Evolutionary conservation across 805 yeast species (phyloP).

Genomic region (Zygosaccharomyces siamensis): DNA sequence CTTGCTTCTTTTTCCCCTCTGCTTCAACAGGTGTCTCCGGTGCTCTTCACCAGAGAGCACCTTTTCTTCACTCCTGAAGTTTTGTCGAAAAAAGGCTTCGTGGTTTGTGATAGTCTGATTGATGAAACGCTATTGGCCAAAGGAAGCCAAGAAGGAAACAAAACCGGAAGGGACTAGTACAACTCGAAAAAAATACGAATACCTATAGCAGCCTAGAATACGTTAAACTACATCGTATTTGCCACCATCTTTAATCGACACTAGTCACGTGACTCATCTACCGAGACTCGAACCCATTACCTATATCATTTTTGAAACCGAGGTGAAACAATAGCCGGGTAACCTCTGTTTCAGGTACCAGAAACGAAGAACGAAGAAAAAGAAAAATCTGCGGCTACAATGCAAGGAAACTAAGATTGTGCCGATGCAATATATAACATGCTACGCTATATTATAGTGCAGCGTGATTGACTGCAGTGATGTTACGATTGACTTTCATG

Average conservation of each 20-base stretch:
- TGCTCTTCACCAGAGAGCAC: not conserved
- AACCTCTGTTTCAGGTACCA: too few relatives aligned
- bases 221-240: not conserved
- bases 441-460: too few relatives aligned
- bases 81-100: not conserved
- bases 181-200: not conserved
- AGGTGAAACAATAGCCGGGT: too few relatives aligned
- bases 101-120: not conserved
- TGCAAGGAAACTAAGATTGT: too few relatives aligned
- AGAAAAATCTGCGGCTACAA: too few relatives aligned
- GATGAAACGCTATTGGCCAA: not conserved
- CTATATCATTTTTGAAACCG: too few relatives aligned
- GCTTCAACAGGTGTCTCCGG: not conserved
- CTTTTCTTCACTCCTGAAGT: not conserved
- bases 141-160: not conserved
- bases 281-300: too few relatives aligned
- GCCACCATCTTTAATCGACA: not conserved
- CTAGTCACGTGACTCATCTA: too few relatives aligned
- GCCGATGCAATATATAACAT: too few relatives aligned
- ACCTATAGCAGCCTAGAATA: not conserved
- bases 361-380: too few relatives aligned
- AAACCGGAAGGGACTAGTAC: not conserved
- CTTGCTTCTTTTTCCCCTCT: not conserved
- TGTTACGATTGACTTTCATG: too few relatives aligned
- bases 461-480: too few relatives aligned